These are phyloP conservation scores for Volvox africanus DNA, from an alignment of 139 green algal genomes.

Conservation along the genomic window DNA sequence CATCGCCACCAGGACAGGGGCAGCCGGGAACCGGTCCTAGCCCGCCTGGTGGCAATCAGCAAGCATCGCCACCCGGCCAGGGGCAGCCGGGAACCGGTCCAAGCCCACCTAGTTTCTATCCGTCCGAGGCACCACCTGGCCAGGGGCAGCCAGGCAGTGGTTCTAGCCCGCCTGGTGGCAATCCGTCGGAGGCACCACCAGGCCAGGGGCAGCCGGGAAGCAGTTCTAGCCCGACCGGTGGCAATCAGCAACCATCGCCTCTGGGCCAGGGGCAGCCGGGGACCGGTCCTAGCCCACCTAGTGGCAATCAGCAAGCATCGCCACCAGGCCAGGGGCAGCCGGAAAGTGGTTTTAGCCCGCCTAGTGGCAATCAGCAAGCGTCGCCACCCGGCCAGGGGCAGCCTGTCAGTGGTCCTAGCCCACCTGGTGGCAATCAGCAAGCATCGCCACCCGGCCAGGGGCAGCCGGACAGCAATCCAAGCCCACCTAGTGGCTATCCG, in stretches of 20 bases:
- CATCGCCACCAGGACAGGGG: not conserved
- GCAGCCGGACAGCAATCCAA: not conserved
- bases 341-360: not conserved
- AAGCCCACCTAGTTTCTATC: not conserved
- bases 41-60: not conserved
- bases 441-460: not conserved
- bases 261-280: not conserved
- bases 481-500: not conserved
- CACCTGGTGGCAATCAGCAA: not conserved
- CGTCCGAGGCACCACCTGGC: not conserved
- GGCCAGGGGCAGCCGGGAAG: not conserved
- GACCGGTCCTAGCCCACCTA: not conserved
- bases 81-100: not conserved
- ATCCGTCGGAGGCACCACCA: not conserved
- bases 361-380: not conserved
- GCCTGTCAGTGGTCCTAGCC: not conserved
- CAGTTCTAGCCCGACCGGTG: not conserved
- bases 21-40: not conserved
- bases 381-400: not conserved
- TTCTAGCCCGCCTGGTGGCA: not conserved
- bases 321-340: not conserved
- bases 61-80: not conserved
- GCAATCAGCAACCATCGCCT: not conserved
- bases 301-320: not conserved
- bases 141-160: not conserved